Evolutionary conservation across 345 rosid genomes (phyloP).

Genomic region (Melaleuca quinquenervia): DNA sequence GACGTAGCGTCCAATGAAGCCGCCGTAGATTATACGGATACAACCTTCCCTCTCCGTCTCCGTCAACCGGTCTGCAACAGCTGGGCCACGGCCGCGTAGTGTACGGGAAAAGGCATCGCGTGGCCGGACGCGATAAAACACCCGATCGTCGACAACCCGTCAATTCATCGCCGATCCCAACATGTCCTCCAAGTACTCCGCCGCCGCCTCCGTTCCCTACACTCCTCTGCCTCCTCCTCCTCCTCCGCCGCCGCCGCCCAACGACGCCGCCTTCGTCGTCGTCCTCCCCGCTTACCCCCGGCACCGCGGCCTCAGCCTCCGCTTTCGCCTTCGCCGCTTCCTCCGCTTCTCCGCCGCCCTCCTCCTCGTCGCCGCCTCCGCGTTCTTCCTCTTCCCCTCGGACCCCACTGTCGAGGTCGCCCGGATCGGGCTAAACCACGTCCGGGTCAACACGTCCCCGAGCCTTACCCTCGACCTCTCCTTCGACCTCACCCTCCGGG

Average conservation of each 20-base stretch:
- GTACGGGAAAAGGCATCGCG: not conserved
- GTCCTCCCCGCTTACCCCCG: conserved; percentile 35
- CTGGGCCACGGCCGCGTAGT: not conserved
- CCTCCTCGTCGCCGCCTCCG: conserved; percentile 36
- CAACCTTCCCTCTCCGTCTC: not conserved
- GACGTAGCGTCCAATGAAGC: no score
- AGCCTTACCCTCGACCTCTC: conserved; percentile 53
- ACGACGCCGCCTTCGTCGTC: conserved; percentile 23
- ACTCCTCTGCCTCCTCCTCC: conserved; percentile 21
- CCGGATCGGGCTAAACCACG: conserved; percentile 48
- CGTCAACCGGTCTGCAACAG: not conserved
- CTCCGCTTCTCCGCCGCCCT: conserved; percentile 26
- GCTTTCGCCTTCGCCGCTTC: conserved; percentile 26
- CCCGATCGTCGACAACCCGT: not conserved
- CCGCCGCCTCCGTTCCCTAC: conserved; percentile 22
- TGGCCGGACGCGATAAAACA: not conserved
- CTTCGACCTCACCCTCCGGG: conserved; percentile 47
- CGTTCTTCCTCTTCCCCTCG: conserved; percentile 63
- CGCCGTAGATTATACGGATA: no score
- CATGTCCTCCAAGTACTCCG: conserved; percentile 25
- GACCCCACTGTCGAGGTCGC: conserved; percentile 43
- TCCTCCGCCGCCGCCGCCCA: not conserved
- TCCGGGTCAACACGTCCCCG: conserved; percentile 34
- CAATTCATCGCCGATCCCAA: not conserved
- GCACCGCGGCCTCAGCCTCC: conserved; percentile 4